Evolutionary conservation across 2,329 filamentous ascomycete genomes (phyloP).

Genomic region (Dactylellina parvicollis): DNA sequence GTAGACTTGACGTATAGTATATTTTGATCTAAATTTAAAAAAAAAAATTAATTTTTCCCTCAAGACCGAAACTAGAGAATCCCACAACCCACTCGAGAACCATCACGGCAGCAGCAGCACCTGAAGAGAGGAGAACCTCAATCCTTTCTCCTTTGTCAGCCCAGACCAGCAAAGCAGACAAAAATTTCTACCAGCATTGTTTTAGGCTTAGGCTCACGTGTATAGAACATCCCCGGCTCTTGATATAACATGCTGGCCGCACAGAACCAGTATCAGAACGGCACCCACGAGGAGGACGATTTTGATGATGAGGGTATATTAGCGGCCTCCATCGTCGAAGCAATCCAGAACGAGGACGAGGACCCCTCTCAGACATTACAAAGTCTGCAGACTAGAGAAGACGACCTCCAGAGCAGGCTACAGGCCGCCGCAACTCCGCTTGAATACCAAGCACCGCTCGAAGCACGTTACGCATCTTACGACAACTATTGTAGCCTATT

Average conservation of each 20-base stretch:
- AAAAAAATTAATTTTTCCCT: too few species aligned
- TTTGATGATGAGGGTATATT: conserved; percentile 96
- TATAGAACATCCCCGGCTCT: not conserved
- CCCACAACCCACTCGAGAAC: conserved; percentile 7
- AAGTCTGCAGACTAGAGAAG: conserved; percentile 75
- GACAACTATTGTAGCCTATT: conserved; percentile 99
- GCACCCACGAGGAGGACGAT: conserved; percentile 66
- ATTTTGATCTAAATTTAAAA: too few species aligned
- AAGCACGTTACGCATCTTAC: conserved; percentile 98
- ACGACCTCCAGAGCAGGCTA: conserved; percentile 91
- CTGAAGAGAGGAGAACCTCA: too few species aligned
- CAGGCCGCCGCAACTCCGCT: conserved; percentile 91
- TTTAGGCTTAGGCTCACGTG: not conserved
- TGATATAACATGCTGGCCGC: conserved; percentile 27
- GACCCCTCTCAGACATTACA: conserved; percentile 70
- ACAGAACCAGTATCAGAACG: conserved; percentile 42
- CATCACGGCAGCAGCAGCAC: too few species aligned
- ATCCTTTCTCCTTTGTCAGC: not conserved
- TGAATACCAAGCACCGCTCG: conserved; percentile 93
- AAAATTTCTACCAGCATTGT: not conserved
- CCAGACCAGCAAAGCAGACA: not conserved
- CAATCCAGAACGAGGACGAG: conserved; percentile 91
- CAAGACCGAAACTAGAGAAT: conserved; percentile 1
- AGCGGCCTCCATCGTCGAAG: conserved; percentile 94
- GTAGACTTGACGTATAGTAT: too few species aligned